A percentile compares a stretch with the other conserved stretches of the same genome.
These are phyloP conservation scores for Rubroboletus pulcherrimus DNA, from an alignment of 768 basidiomycete species.

Conservation along the genomic window DNA sequence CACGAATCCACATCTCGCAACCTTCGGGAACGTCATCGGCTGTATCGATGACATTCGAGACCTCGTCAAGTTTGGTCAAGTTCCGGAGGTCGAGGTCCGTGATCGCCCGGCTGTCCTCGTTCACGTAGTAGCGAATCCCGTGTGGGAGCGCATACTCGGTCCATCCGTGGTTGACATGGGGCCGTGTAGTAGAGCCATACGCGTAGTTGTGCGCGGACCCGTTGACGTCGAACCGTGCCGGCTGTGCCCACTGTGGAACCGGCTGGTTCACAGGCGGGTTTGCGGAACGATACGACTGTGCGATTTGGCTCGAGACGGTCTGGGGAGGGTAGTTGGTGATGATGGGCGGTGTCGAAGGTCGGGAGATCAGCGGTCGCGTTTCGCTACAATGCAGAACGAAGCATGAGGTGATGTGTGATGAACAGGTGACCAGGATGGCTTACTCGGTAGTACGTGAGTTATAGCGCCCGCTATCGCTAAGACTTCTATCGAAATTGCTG, in stretches of 20 bases:
- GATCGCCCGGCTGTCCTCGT: conserved; percentile 56
- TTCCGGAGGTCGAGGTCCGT: conserved; percentile 68
- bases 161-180: conserved; percentile 54
- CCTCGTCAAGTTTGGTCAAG: conserved; percentile 43
- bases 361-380: conserved; percentile 47
- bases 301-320: conserved; percentile 23
- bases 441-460: conserved; percentile 24
- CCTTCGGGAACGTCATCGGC: conserved; percentile 34
- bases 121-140: conserved; percentile 64
- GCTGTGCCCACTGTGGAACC: conserved; percentile 27
- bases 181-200: conserved; percentile 26
- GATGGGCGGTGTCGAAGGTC: conserved; percentile 30
- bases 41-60: conserved; percentile 31
- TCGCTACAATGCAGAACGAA: conserved; percentile 38
- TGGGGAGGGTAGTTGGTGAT: conserved; percentile 21
- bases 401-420: not conserved
- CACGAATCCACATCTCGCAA: conserved; percentile 65
- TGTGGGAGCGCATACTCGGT: conserved; percentile 74
- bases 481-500: conserved; percentile 16
- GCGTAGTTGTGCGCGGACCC: conserved; percentile 28
- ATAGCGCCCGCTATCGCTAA: conserved; percentile 13
- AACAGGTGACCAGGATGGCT: not conserved
- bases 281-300: conserved; percentile 19
- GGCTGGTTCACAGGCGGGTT: conserved; percentile 25
- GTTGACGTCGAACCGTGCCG: conserved; percentile 24